A percentile compares a stretch with the other conserved stretches of the same genome.
These are phyloP conservation scores for Podila clonocystis DNA, from an alignment of 192 early-diverging fungal genomes.

Conservation along the genomic window DNA sequence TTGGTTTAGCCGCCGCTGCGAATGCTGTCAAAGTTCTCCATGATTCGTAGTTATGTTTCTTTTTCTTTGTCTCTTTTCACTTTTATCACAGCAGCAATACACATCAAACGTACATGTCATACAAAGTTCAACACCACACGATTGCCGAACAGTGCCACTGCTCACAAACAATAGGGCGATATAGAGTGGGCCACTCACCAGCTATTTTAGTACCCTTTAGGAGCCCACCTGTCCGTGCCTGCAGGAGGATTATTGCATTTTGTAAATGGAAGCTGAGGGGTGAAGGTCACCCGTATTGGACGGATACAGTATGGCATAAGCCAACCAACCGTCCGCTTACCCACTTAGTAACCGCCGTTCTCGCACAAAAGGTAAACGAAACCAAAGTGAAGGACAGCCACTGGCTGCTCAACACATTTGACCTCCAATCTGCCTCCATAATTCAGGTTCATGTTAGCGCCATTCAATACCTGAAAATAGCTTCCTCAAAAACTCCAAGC, in stretches of 20 bases:
- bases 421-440: background rate
- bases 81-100: background rate
- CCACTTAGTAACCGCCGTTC: too few relatives aligned
- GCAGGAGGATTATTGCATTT: background rate
- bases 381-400: too few relatives aligned
- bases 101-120: too few relatives aligned
- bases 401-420: background rate
- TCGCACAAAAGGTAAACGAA: too few relatives aligned
- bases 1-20: conserved; percentile 28
- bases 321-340: too few relatives aligned
- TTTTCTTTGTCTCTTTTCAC: background rate
- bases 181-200: too few relatives aligned
- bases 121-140: too few relatives aligned
- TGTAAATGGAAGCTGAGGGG: background rate
- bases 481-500: background rate
- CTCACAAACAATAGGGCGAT: too few relatives aligned
- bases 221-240: background rate
- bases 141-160: too few relatives aligned
- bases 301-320: too few relatives aligned
- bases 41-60: background rate
- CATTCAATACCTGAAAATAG: background rate
- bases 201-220: background rate
- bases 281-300: too few relatives aligned
- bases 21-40: conserved; percentile 41
- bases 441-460: background rate